Base-by-base conservation (phyloP, 768 basidiomycete species). In the Russula abietina region DNA sequence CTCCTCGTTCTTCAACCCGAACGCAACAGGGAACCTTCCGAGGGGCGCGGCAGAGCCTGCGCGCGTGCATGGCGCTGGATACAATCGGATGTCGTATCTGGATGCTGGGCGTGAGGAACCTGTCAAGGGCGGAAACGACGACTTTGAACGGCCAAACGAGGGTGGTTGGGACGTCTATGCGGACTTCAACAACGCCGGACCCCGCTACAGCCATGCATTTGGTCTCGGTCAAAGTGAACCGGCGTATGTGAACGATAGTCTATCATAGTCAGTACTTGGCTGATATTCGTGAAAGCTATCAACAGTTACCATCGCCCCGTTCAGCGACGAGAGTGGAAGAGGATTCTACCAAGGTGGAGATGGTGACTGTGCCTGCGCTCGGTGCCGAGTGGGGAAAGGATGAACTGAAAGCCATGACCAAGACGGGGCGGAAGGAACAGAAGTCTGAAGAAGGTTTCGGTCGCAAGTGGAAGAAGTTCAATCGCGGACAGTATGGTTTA, bases 351-450 rank as follows among this genome's bases (percentile, higher is more conserved):
- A 59, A 69, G 4, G 77, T 93, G 26, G 94, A 98, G 74, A 80
- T 95, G 73, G 88, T 96, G 50, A 96, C 94, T 0, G 92, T 97
- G 0, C 94, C 94, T 3, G 90, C 90, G 2, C 79, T 98, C 3
- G 94, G 94, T 22, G 77, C 94, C 0, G 94, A 98, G 75, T 98
- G 94, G 94, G 81, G 81, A 28, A 84, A 85, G 55, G 76, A 81
- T 22, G 94, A 98, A 72, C 74, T 97, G 72, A 81, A 80, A 54
- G 81, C 81, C 41, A 88, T 92, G 83, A 89, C 88, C 1, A 88
- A 86, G 69, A 75, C 84, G 2, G 89, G 83, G 5, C 82, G 81
- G 70, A 78, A 81, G 32, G 87, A 91, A 73, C 77, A 81, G 55
- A 83, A 83, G 71, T 70, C 75, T 16, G 83, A 84, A 53, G 70